Conservation (phyloP, 768 basidiomycete genomes). For the Lentinula raphanica region DNA sequence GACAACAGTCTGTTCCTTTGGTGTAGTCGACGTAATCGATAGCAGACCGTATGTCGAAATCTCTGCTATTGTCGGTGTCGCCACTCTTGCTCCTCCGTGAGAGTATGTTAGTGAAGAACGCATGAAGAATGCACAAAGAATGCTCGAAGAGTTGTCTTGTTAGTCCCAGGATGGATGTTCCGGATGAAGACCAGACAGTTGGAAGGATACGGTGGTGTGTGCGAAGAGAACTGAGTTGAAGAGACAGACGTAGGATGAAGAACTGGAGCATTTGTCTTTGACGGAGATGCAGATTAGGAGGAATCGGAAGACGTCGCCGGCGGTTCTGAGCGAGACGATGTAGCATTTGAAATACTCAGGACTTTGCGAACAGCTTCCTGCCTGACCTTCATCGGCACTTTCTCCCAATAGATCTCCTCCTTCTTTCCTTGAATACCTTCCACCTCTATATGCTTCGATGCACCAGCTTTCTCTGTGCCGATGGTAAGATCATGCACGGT, state of each 20-base stretch:
- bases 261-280: neutral
- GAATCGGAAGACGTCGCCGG: neutral
- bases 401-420: conserved; percentile 76
- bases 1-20: conserved; percentile 73
- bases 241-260: no score
- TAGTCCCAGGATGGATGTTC: conserved; percentile 68
- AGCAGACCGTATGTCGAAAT: conserved; percentile 18
- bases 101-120: conserved; percentile 37
- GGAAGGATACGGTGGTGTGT: conserved; percentile 29
- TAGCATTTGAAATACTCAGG: conserved; percentile 7
- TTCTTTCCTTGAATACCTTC: conserved; percentile 59
- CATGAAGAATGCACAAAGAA: no score
- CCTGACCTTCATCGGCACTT: conserved; percentile 70
- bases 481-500: conserved; percentile 38
- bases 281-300: neutral
- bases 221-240: no score
- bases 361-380: conserved; percentile 54
- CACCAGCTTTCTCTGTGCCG: conserved; percentile 54
- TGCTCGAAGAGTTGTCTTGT: conserved; percentile 79
- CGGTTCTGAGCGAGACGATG: neutral
- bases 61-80: neutral
- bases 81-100: conserved; percentile 26
- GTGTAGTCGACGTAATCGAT: conserved; percentile 78
- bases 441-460: conserved; percentile 28
- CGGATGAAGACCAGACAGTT: conserved; percentile 69